These are phyloP conservation scores for Aspergillus ruber DNA, from an alignment of 2,329 filamentous ascomycete genomes.

Conservation along the genomic window DNA sequence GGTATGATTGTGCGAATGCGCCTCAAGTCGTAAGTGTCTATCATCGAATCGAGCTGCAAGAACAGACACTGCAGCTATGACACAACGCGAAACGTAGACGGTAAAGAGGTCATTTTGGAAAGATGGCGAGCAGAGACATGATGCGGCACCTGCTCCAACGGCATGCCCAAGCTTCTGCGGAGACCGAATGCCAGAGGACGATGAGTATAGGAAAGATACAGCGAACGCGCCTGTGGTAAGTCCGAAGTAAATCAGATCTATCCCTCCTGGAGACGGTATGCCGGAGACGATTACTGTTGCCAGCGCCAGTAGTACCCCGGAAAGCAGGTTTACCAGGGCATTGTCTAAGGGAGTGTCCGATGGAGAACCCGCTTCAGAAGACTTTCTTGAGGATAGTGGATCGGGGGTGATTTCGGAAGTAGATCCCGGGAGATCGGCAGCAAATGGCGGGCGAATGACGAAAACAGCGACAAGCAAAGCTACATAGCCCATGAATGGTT, in stretches of 20 bases:
- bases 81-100: slow-evolving; percentile 20
- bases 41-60: slow-evolving; percentile 29
- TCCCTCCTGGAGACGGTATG: slow-evolving; percentile 13
- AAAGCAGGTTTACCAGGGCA: slow-evolving; percentile 21
- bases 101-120: slow-evolving; percentile 19
- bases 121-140: slow-evolving; percentile 25
- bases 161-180: slow-evolving; percentile 27
- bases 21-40: slow-evolving; percentile 16
- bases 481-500: slow-evolving; percentile 42
- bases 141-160: slow-evolving; percentile 19
- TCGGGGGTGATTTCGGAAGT: slow-evolving; percentile 10
- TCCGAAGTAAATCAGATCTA: slow-evolving; percentile 19
- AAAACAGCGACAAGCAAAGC: slow-evolving; percentile 42
- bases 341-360: slow-evolving; percentile 16
- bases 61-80: slow-evolving; percentile 24
- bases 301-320: slow-evolving; percentile 21
- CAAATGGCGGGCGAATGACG: slow-evolving; percentile 45
- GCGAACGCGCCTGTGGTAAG: slow-evolving; percentile 20
- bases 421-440: slow-evolving; percentile 12
- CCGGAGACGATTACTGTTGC: slow-evolving; percentile 17
- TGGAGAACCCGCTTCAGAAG: slow-evolving; percentile 3
- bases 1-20: slow-evolving; percentile 30
- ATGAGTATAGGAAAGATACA: slow-evolving; percentile 19
- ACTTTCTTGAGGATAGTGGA: slow-evolving; percentile 10
- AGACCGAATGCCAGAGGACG: slow-evolving; percentile 20